These are phyloP conservation scores for Saxophila tyrrhenica DNA, from an alignment of 495 filamentous ascomycete species.

Conservation along the genomic window DNA sequence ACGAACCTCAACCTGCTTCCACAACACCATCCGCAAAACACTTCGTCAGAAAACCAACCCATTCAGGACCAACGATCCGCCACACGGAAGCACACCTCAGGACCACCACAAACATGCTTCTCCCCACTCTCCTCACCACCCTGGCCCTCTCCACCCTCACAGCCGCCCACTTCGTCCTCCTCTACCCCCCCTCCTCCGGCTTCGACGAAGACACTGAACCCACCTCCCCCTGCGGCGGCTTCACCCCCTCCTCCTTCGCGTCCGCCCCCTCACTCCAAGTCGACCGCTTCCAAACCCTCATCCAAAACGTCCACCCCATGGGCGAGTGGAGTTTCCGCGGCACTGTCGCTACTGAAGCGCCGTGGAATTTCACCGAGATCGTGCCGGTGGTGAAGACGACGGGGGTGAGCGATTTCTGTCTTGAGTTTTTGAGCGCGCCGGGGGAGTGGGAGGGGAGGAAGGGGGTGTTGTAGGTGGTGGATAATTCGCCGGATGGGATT, in stretches of 20 bases:
- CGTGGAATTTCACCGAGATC: conserved; percentile 10
- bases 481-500: conserved; percentile 6
- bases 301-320: conserved; percentile 2
- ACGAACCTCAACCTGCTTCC: no score
- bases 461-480: conserved; percentile 12
- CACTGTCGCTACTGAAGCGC: conserved; percentile 5
- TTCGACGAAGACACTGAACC: conserved; percentile 39
- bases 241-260: neutral
- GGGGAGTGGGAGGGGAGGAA: conserved; percentile 3
- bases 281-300: conserved; percentile 3
- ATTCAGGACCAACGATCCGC: neutral
- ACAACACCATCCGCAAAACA: no score
- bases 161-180: conserved; percentile 50
- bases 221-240: conserved; percentile 48
- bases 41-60: no score
- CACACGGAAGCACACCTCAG: neutral
- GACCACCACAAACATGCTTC: neutral
- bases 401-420: conserved; percentile 9
- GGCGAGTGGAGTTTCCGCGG: conserved; percentile 5
- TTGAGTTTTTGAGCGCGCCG: conserved; percentile 1
- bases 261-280: conserved; percentile 8
- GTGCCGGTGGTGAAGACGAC: conserved; percentile 2
- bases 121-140: conserved; percentile 12
- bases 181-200: conserved; percentile 45
- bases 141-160: conserved; percentile 28